Base-by-base conservation (phyloP, 148 eudicot species). In the Vaccinium vitisidaea region DNA sequence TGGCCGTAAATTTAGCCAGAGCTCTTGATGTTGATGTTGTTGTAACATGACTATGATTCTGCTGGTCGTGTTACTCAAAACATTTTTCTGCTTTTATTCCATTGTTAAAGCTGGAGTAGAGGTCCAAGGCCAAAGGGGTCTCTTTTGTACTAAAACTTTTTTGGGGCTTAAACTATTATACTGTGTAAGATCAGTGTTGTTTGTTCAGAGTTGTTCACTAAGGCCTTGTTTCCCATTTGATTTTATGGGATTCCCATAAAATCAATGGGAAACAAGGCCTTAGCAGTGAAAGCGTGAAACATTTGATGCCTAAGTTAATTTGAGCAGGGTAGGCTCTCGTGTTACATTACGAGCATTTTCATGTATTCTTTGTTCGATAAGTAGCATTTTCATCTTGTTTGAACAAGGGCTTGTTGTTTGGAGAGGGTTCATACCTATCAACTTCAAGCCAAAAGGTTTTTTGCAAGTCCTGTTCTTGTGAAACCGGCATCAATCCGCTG, bases 1-100 rank as follows among this genome's bases (percentile, higher is more conserved):
- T 56, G 94, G 95, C 25, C 88, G 93, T 15, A 91, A 91, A 83
- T 93, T 91, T 89, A 93, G 90, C 86, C 69, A 87, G 77, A 81
- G 84, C 84, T 63, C 84, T 58, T 83, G 75, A 83, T 82, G 23
- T 32, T 71, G 13, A 2, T 67, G 73, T 48, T 82, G 46, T 59
- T 75, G 81, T 32, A 18, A 18, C 3, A 18, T 21, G 19, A 6
- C 54, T 75, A 53, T 61, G 79, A 81, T 32, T 55, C 58, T 49
- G 56, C 83, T 23, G 80, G 80, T 43, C 18, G 55, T 85, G 4
- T 5, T 49, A 32, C 18, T 79, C 46, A 15, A 70, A 59, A 70
- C 43, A 39, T 39, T 43, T 67, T 23, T 32, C 13, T 15, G 52
- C 55, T 75, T n/a, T 54, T 21, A 25, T 63, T 8, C 46, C 79